phyloP scores from a whole-genome alignment of 768 basidiomycete genomes.

The Amanita polypyramis region DNA sequence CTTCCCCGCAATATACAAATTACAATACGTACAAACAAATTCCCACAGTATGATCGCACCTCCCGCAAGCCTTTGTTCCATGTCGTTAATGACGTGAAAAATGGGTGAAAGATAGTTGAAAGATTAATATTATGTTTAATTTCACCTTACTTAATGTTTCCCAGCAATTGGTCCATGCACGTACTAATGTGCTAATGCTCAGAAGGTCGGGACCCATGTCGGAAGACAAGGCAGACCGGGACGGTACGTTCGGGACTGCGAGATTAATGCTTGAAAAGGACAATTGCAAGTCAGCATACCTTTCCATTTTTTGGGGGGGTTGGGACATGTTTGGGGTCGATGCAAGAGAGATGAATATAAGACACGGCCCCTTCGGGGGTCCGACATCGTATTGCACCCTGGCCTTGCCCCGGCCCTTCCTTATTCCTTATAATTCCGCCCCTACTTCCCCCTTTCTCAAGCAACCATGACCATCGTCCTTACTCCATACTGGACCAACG shows the following conservation, averaged over 20 bases:
- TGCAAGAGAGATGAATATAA: conserved; percentile 2
- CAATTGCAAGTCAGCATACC: neutral
- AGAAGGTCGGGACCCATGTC: neutral
- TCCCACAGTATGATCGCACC: neutral
- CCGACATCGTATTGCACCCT: conserved; percentile 1
- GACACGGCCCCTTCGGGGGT: neutral
- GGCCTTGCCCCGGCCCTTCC: conserved; percentile 5
- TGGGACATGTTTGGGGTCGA: neutral
- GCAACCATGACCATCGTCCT: conserved; percentile 46
- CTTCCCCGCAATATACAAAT: too few relatives aligned
- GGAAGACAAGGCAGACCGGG: neutral
- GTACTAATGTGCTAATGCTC: neutral
- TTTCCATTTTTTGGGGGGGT: conserved; percentile 6
- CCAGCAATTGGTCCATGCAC: neutral
- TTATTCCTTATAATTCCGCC: neutral
- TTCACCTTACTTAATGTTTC: too few relatives aligned
- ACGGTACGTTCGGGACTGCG: neutral
- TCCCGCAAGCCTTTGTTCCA: neutral
- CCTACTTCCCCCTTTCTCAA: neutral
- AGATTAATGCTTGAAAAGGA: neutral
- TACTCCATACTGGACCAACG: conserved; percentile 63
- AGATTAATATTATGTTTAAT: too few relatives aligned
- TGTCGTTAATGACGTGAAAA: too few relatives aligned
- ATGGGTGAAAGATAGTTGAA: too few relatives aligned
- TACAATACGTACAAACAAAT: neutral